These are phyloP conservation scores for Cordyceps farinosa DNA, from an alignment of 2,329 filamentous ascomycete genomes.

Conservation along the genomic window DNA sequence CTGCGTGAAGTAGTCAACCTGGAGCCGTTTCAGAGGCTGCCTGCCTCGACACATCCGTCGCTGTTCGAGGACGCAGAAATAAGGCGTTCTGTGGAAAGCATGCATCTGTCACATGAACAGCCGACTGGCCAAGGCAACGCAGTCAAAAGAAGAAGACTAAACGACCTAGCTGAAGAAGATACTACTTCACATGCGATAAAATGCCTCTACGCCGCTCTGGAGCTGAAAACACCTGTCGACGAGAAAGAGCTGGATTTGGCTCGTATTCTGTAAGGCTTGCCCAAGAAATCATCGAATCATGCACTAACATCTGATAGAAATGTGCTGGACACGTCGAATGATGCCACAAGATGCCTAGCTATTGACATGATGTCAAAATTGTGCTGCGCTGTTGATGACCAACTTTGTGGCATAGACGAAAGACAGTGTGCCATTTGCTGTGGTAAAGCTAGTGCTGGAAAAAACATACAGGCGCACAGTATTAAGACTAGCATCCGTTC, in stretches of 20 bases:
- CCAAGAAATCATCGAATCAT: not conserved
- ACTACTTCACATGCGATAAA: not conserved
- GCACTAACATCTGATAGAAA: not conserved
- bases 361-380: conserved; percentile 14
- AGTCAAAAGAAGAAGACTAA: conserved; percentile 1
- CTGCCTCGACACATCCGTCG: conserved; percentile 16
- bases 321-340: not conserved
- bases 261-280: conserved; percentile 7
- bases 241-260: not conserved
- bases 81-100: conserved; percentile 27
- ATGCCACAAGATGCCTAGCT: conserved; percentile 8
- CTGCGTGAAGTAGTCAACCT: conserved; percentile 11
- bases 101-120: conserved; percentile 27
- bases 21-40: not conserved
- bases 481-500: conserved; percentile 38
- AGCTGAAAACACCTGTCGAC: not conserved
- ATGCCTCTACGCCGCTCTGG: not conserved
- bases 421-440: conserved; percentile 5
- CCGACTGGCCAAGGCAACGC: not conserved
- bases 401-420: not conserved
- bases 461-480: not conserved
- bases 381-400: not conserved
- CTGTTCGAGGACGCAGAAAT: conserved; percentile 26
- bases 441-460: not conserved
- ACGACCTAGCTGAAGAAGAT: not conserved